Base-by-base conservation (phyloP, 805 yeast genomes). In the Sugiyamaella floridensis region DNA sequence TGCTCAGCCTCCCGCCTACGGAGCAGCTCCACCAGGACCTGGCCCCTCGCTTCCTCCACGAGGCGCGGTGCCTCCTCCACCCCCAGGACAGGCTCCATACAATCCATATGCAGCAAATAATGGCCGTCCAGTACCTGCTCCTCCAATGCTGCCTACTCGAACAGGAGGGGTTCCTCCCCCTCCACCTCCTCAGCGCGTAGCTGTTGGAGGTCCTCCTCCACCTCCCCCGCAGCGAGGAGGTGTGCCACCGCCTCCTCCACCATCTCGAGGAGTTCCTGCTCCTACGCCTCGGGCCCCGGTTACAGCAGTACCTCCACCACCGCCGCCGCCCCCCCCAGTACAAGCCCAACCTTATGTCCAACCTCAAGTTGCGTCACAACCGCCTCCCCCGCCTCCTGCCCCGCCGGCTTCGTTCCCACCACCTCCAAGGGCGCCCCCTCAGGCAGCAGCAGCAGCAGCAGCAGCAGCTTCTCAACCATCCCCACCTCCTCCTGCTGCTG, bases 111-210 rank as follows among this genome's bases (percentile, higher is more conserved):
- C 26, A 15, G 61, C 67, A 9, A 66, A 62, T 48, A 62, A 69
- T 46, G 67, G 72, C 55, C 71, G 74, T 2, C 76, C 78, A 3
- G 62, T 53, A 12, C 68, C 70, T 8, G 61, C 68, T 20, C 60
- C 60, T 9, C 69, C 66, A 16, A 58, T 62, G 12, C 37, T 32
- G 37, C 37, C 37, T 32, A 11, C 37, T 32, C 37, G 37, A 32
- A 14, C 37, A 11, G 55, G 59, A 2, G 34, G 49, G n/a, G n/a
- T n/a, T 14, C 58, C 56, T n/a, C 62, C 60, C 0, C 59, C 60
- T 11, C 52, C 54, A 14, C 56, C 54, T 20, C 53, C 57, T 18
- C 40, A 20, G 22, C 18, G 47, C 43, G 22, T 49, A 12, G 48
- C 47, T 11, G 37, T 32, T 7, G 48, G 41, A 47, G 50, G 49